These are phyloP conservation scores for Neurospora sp. DNA, from an alignment of 495 filamentous ascomycete species.

Conservation along the genomic window DNA sequence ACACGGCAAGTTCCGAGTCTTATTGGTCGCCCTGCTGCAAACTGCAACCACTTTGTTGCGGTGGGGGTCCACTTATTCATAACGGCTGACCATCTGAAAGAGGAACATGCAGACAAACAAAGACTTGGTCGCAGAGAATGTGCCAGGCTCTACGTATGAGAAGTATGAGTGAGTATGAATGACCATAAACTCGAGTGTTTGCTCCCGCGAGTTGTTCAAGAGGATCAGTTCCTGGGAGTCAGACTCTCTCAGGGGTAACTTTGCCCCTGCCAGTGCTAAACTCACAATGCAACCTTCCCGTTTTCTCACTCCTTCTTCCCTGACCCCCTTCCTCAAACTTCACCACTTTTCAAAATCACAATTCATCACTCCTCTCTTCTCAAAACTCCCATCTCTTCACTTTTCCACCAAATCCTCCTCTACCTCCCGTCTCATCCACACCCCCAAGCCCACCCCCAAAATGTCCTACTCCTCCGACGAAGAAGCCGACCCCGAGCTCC, in stretches of 20 bases:
- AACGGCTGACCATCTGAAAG: neutral
- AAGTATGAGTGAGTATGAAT: neutral
- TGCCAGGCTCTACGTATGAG: neutral
- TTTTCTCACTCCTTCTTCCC: neutral
- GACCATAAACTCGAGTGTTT: neutral
- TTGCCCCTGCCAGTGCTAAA: neutral
- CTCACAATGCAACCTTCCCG: neutral
- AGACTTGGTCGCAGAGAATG: neutral
- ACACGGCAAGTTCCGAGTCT: neutral
- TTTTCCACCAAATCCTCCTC: too few species aligned
- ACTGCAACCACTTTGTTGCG: neutral
- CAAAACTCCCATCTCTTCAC: neutral
- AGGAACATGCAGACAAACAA: neutral
- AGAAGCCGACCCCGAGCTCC: conserved; percentile 77
- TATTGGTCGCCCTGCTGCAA: neutral
- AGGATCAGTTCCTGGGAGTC: neutral
- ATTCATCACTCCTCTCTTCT: neutral
- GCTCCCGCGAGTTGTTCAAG: neutral
- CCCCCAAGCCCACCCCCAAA: conserved; percentile 1
- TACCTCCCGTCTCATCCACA: neutral
- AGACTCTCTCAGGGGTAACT: neutral
- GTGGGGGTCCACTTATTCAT: neutral
- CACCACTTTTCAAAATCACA: neutral
- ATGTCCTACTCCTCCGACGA: conserved; percentile 93
- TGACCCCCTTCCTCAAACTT: neutral